Evolutionary conservation across 2,329 filamentous ascomycete species (phyloP), one percentile per base, ranked within the genome.

Genomic region (Colletotrichum euphorbiae): DNA sequence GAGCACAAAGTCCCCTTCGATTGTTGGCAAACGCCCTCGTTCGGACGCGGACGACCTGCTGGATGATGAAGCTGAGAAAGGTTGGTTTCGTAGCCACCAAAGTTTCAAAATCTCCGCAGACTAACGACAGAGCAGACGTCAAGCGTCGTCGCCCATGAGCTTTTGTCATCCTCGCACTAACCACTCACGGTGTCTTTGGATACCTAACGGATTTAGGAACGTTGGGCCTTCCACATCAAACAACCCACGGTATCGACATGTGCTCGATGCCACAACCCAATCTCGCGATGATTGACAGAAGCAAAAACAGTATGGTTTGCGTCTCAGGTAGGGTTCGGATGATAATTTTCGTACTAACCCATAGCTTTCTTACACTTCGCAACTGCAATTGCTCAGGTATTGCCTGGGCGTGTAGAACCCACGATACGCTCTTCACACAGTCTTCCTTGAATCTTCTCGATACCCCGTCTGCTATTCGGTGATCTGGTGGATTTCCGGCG

Each of bases 91-190:
- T 24, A 15, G n/a, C 31, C 13, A 5, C 7, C 54, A 40, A 38
- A 60, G 8, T n/a, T 15, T 3, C 11, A 5, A 6, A 24, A 12
- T 15, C 13, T 3, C 15, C 9, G 6, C 28, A 52, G 15, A 62
- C 70, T 73, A 70, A 73, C 62, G 9, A 13, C 28, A 12, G 15
- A 36, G 11, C 55, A 75, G 73, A 75, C 62, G 63, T 70, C 71
- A 75, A 75, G 69, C 73, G 73, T 57, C 73, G 71, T 70, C 72
- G 72, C 33, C 71, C 73, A 62, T 74, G 45, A 60, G 19, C 52
- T 54, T 55, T 21, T 12, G 19, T 13, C 57, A 51, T 45, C 31
- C 50, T 45, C 8, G 56, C 48, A 69, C 67, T 69, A 69, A 69
- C 67, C n/a, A n/a, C 33, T 15, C 36, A 28, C n/a, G 31, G 24